Percentiles rank a stretch among this genome's conserved stretches.
Conservation (phyloP, 805 yeast species). For the Nakazawaea holstii region DNA sequence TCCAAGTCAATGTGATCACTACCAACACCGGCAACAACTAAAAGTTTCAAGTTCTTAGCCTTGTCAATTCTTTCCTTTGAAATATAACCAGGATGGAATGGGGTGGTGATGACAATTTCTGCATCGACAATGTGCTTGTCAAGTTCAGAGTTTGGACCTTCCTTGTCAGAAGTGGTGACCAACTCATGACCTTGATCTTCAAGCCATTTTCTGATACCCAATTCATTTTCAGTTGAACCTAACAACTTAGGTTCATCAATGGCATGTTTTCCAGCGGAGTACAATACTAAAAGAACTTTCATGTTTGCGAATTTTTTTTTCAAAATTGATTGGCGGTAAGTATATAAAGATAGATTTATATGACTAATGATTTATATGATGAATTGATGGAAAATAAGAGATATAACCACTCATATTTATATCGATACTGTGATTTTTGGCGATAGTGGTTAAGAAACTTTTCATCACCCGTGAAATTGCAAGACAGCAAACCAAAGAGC, state of each 20-base stretch:
- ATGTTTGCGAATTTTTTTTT: constrained; percentile 12
- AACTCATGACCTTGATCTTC: constrained; percentile 63
- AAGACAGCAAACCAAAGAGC: too few relatives aligned
- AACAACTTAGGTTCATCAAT: constrained; percentile 52
- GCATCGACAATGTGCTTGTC: constrained; percentile 68
- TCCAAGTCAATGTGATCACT: constrained; percentile 74
- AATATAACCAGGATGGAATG: constrained; percentile 79
- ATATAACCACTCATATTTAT: too few relatives aligned
- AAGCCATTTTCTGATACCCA: constrained; percentile 62
- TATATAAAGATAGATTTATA: background rate
- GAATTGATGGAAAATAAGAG: too few relatives aligned
- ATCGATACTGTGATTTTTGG: too few relatives aligned
- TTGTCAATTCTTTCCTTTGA: constrained; percentile 58
- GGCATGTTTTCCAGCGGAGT: constrained; percentile 56
- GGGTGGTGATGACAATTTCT: constrained; percentile 74
- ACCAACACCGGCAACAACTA: constrained; percentile 82
- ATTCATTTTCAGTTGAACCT: constrained; percentile 71
- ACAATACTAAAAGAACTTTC: constrained; percentile 52
- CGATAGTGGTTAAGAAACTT: too few relatives aligned
- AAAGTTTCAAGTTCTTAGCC: constrained; percentile 66
- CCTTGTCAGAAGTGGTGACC: constrained; percentile 64
- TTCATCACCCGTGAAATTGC: too few relatives aligned
- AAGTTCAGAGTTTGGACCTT: constrained; percentile 50
- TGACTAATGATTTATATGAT: background rate
- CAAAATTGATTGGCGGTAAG: background rate